Evolutionary conservation across 441 rosid species (phyloP).

Genomic region (Euphorbia celastroides): DNA sequence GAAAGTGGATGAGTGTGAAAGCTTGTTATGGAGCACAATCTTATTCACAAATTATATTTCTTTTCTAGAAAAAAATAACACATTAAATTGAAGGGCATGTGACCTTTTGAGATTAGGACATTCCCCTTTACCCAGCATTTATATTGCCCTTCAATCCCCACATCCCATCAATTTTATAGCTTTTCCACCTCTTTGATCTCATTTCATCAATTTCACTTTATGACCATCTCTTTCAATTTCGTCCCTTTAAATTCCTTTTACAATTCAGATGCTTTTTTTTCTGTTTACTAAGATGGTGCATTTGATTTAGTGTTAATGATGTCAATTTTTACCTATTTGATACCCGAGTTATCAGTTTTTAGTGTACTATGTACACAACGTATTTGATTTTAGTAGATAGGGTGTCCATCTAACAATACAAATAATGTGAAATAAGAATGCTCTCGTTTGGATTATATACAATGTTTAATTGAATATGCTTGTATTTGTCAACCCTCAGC

Average conservation of each 20-base stretch:
- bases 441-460: no score
- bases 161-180: not conserved
- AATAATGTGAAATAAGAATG: no score
- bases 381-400: no score
- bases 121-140: constrained; percentile 12
- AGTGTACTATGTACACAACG: no score
- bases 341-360: no score
- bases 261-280: no score
- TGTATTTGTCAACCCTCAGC: no score
- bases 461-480: no score
- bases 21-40: not conserved
- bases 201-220: not conserved
- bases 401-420: no score
- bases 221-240: not conserved
- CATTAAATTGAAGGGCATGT: not conserved
- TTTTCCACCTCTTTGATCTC: not conserved
- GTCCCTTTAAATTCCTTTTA: not conserved
- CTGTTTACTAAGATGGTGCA: no score
- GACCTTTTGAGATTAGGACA: not conserved
- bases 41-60: constrained; percentile 7
- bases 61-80: not conserved
- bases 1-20: not conserved
- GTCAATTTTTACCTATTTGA: no score
- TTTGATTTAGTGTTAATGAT: no score
- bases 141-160: constrained; percentile 4